A percentile compares a stretch with the other conserved stretches of the same genome.
These are phyloP conservation scores for Neonectria punicea DNA, from an alignment of 2,329 filamentous ascomycete genomes.

Conservation along the genomic window DNA sequence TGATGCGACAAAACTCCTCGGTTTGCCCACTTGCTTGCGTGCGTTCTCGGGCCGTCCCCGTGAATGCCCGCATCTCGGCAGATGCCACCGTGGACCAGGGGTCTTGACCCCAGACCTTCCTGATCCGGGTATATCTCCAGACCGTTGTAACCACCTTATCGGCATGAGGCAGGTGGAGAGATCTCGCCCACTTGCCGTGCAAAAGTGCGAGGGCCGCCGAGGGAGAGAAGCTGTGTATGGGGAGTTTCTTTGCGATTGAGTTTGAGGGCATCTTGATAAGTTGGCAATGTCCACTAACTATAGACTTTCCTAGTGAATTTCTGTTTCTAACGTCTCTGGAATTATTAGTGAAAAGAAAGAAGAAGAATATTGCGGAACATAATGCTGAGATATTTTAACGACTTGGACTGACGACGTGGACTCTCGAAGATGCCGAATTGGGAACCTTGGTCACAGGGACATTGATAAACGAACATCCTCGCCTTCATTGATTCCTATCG, in stretches of 20 bases:
- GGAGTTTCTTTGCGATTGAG: not conserved
- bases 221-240: not conserved
- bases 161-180: slow-evolving; percentile 14
- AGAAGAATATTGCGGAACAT: not conserved
- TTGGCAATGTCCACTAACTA: not conserved
- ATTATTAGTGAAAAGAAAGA: too few relatives aligned
- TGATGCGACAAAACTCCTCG: not conserved
- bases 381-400: too few relatives aligned
- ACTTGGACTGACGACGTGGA: too few relatives aligned
- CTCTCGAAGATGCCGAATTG: too few relatives aligned
- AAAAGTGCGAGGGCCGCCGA: not conserved
- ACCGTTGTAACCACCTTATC: slow-evolving; percentile 18
- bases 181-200: not conserved
- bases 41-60: not conserved
- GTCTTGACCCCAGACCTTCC: slow-evolving; percentile 15
- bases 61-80: not conserved
- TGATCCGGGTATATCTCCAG: slow-evolving; percentile 13
- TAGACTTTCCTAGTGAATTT: too few relatives aligned
- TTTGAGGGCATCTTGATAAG: not conserved
- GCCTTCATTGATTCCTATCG: too few relatives aligned
- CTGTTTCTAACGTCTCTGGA: too few relatives aligned
- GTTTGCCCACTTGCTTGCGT: not conserved
- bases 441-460: too few relatives aligned
- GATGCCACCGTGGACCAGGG: slow-evolving; percentile 1
- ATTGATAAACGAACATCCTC: too few relatives aligned